Evolutionary conservation across 2,329 filamentous ascomycete species (phyloP).

Genomic region (Biscogniauxia sp.): DNA sequence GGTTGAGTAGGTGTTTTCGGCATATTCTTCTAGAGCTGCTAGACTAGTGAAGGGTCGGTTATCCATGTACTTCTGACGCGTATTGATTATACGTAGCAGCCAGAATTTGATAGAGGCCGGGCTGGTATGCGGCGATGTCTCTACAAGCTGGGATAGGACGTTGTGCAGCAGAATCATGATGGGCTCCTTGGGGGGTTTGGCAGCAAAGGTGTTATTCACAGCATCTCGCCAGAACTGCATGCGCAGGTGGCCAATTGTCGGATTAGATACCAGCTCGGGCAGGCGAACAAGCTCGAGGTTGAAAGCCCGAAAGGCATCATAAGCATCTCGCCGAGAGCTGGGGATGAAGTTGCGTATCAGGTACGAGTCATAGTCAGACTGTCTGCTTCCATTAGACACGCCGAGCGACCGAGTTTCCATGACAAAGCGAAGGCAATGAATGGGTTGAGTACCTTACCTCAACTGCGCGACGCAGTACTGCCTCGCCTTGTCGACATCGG

Average conservation of each 20-base stretch:
- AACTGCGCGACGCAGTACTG: slow-evolving; percentile 55
- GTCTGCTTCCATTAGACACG: slow-evolving; percentile 48
- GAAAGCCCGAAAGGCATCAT: slow-evolving; percentile 85
- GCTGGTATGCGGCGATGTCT: slow-evolving; percentile 37
- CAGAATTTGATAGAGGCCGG: slow-evolving; percentile 64
- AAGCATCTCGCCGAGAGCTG: slow-evolving; percentile 70
- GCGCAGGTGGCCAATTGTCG: slow-evolving; percentile 83
- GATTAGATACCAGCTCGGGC: slow-evolving; percentile 83
- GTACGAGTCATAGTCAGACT: slow-evolving; percentile 86
- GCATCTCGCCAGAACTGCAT: slow-evolving; percentile 95
- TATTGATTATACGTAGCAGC: slow-evolving; percentile 74
- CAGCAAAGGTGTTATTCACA: slow-evolving; percentile 72
- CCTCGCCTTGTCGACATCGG: slow-evolving; percentile 52
- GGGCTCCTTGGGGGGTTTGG: slow-evolving; percentile 81
- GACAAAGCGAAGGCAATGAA: background rate
- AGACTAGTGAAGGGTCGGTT: slow-evolving; percentile 79
- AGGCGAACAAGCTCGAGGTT: slow-evolving; percentile 91
- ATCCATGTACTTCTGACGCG: slow-evolving; percentile 77
- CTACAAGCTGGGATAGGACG: slow-evolving; percentile 62
- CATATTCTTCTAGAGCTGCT: slow-evolving; percentile 77
- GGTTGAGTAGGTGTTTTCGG: slow-evolving; percentile 92
- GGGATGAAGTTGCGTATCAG: slow-evolving; percentile 85
- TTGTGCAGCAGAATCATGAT: slow-evolving; percentile 80
- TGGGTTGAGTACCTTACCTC: slow-evolving; percentile 35
- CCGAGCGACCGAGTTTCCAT: background rate